phyloP scores from a whole-genome alignment of 129 eudicot species.

The Calendula officinalis region DNA sequence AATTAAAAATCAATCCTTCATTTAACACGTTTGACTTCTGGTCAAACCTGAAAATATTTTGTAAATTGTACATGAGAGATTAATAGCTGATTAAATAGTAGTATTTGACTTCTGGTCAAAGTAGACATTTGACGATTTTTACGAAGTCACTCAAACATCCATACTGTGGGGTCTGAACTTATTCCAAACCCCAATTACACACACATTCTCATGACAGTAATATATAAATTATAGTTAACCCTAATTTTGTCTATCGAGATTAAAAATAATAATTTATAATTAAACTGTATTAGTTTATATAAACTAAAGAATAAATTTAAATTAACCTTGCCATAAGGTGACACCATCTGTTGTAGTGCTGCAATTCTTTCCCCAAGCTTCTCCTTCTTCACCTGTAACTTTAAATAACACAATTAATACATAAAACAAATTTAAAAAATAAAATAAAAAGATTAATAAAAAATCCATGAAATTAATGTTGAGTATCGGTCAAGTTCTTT shows the following conservation, averaged over 20 bases:
- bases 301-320: not conserved
- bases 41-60: constrained; percentile 16
- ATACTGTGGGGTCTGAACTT: constrained; percentile 37
- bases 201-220: constrained; percentile 39
- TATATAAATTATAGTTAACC: constrained; percentile 6
- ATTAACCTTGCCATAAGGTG: constrained; percentile 80
- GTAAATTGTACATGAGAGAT: not conserved
- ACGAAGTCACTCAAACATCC: constrained; percentile 46
- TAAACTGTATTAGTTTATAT: not conserved
- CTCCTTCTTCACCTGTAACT: constrained; percentile 58
- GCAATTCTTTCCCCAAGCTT: constrained; percentile 77
- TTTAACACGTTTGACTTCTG: constrained; percentile 9
- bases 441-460: not conserved
- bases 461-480: not conserved
- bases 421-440: not conserved
- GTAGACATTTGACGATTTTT: constrained; percentile 36
- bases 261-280: not conserved
- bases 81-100: constrained; percentile 11
- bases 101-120: constrained; percentile 40
- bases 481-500: not conserved
- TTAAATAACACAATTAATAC: not conserved
- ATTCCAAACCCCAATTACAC: constrained; percentile 35
- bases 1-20: not conserved
- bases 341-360: constrained; percentile 74
- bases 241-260: constrained; percentile 16